Base-by-base conservation (phyloP, 1,284 basidiomycete species). In the Gomphus sp. region DNA sequence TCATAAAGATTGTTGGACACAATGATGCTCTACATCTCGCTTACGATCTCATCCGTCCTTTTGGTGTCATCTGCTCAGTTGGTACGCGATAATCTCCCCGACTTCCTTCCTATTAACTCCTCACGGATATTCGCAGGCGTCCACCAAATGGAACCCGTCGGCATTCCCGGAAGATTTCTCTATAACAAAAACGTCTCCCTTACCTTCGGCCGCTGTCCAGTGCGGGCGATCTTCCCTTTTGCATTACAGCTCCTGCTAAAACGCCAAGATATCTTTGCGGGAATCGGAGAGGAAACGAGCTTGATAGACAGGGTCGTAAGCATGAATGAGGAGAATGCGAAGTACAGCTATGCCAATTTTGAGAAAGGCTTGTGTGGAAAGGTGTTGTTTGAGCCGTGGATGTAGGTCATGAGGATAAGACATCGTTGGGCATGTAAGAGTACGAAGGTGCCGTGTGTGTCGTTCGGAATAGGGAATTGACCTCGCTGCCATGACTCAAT, bases 131-230 rank as follows among this genome's bases (percentile, higher is more conserved):
- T 8, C 6, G 44, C 37, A 48, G 33, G 55, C 25, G 59, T 59
- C 33, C 58, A 59, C 52, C 62, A 65, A 41, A 45, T 37, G 12
- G 44, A 36, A 44, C 54, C 64, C 7, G 62, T 73, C 34, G 64
- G 66, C 1, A 58, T 77, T 18, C 63, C 68, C 6, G 77, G 76
- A 6, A 67, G 68, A 8, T 74, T 84, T 49, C 70, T 91, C 47
- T 96, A 95, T 71, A 78, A 84, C 72, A 93, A 93, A 73, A 94
- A 93, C 67, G 77, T 87, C 5, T 85, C 84, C 1, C 74, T 91
- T 56, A 85, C 89, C 65, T 93, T 93, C 68, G 93, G 93, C 9
- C 80, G 93, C 16, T 96, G 93, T 67, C 91, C 91, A 16, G 92
- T 91, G 7, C 79, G 86, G 14, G 82, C 87, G 0, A 85, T 92